Conservation (phyloP, 2,329 filamentous ascomycete genomes). For the Cytospora mali region DNA sequence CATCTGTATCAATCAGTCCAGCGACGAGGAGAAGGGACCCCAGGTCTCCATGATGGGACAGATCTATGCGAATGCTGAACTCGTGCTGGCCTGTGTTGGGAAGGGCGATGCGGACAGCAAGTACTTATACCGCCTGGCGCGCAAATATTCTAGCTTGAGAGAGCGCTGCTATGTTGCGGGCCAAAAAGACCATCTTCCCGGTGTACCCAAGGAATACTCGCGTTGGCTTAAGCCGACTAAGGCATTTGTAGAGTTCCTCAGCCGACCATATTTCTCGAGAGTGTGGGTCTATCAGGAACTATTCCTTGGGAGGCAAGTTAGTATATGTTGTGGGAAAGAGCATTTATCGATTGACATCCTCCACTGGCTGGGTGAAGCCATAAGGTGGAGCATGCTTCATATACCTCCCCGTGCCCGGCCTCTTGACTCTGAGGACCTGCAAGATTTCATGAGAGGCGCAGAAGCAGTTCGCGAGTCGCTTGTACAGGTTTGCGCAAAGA, state of each 20-base stretch:
- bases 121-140: background rate
- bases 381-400: too few relatives aligned
- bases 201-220: background rate
- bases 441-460: too few relatives aligned
- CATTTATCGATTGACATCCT: background rate
- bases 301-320: background rate
- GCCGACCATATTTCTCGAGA: conserved; percentile 6
- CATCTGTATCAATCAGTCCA: conserved; percentile 16
- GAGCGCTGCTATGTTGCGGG: too few relatives aligned
- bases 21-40: conserved; percentile 2
- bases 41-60: conserved; percentile 16
- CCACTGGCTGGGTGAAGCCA: background rate
- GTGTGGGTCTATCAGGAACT: conserved; percentile 22
- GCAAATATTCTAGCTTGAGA: background rate
- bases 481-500: background rate
- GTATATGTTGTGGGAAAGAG: conserved; percentile 3
- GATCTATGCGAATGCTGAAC: background rate
- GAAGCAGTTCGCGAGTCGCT: too few relatives aligned
- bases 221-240: background rate
- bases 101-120: background rate
- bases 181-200: background rate
- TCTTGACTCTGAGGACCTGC: too few relatives aligned
- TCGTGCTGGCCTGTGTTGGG: conserved; percentile 8
- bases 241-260: background rate
- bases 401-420: too few relatives aligned